These are phyloP conservation scores for Coniochaeta sp. DNA, from an alignment of 2,329 filamentous ascomycete genomes.

Conservation along the genomic window DNA sequence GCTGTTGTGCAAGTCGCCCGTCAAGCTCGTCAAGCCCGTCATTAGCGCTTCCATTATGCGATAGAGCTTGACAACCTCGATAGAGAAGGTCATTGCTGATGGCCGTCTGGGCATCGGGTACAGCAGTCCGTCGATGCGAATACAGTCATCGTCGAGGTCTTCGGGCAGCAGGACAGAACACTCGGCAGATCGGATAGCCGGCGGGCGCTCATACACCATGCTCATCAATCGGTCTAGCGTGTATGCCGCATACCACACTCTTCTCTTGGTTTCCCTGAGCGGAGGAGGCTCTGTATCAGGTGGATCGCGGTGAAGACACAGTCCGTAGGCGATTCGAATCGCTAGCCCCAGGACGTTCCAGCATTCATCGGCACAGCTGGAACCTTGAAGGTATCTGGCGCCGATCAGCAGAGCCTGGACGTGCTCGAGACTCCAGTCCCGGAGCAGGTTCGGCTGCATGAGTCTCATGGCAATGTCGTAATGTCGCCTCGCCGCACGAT, in stretches of 20 bases:
- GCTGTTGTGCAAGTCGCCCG: constrained; percentile 2
- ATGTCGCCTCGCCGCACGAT: constrained; percentile 1
- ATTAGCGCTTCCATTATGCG: constrained; percentile 4
- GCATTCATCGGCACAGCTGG: constrained; percentile 5
- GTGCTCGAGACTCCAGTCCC: constrained; percentile 5
- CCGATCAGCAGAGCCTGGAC: constrained; percentile 4
- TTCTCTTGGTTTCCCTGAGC: constrained; percentile 1
- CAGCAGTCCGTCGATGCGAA: constrained; percentile 3
- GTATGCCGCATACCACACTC: constrained; percentile 5
- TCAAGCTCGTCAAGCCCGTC: neutral
- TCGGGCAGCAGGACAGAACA: constrained; percentile 4
- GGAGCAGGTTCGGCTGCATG: constrained; percentile 3
- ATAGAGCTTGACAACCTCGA: constrained; percentile 8
- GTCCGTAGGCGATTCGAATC: constrained; percentile 4
- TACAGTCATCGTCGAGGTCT: constrained; percentile 8
- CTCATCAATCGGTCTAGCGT: constrained; percentile 4
- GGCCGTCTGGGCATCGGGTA: constrained; percentile 4
- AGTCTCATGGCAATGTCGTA: constrained; percentile 5
- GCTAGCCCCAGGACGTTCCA: constrained; percentile 4
- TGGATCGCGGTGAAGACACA: constrained; percentile 3
- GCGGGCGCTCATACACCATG: constrained; percentile 4
- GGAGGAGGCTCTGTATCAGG: neutral
- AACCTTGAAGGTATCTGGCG: constrained; percentile 3
- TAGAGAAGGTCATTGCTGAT: constrained; percentile 5
- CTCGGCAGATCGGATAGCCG: constrained; percentile 2